Evolutionary conservation across 2,329 filamentous ascomycete species (phyloP).

Genomic region (Colletotrichum endophyticum): DNA sequence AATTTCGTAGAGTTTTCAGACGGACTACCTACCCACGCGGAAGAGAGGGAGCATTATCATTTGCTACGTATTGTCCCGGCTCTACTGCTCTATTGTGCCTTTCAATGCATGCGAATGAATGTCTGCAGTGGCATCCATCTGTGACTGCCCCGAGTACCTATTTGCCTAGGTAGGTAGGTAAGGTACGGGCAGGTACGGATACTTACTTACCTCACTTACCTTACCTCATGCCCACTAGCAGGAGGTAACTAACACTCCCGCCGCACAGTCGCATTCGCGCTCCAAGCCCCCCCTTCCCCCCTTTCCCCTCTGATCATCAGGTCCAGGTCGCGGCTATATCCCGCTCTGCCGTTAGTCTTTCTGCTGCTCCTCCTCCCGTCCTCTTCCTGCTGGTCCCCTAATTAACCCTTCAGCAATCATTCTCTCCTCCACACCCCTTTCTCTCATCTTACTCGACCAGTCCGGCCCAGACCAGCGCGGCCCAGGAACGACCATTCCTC

Average conservation of each 20-base stretch:
- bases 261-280: neutral
- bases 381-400: neutral
- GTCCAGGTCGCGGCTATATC: neutral
- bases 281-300: neutral
- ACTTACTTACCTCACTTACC: too few species aligned
- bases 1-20: neutral
- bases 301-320: neutral
- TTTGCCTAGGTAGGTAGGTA: too few species aligned
- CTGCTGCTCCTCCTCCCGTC: neutral
- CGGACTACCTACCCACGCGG: neutral
- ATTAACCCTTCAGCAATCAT: neutral
- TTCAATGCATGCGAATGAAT: neutral
- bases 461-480: neutral
- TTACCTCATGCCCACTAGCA: neutral
- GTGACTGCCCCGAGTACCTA: too few species aligned
- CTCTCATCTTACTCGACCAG: slow-evolving; percentile 3
- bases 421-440: neutral
- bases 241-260: neutral
- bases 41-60: neutral
- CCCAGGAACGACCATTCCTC: neutral
- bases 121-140: neutral
- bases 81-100: neutral
- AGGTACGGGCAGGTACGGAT: neutral
- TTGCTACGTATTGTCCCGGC: neutral
- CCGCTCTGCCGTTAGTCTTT: neutral